phyloP scores from a whole-genome alignment of 225 moss, liverwort and hornwort genomes.

The Antitrichia curtipendula region DNA sequence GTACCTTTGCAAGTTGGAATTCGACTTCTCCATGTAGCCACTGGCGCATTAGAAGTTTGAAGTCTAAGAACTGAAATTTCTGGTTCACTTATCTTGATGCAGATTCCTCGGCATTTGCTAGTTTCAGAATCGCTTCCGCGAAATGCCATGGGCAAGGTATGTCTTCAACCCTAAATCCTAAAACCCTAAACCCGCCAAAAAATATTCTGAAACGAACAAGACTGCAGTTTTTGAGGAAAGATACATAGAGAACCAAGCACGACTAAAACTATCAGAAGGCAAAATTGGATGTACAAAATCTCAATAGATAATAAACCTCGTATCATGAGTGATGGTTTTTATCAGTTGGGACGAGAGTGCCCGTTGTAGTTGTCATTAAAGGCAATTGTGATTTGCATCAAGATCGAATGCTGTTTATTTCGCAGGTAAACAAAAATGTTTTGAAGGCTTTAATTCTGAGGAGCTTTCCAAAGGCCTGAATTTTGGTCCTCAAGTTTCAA shows the following conservation, averaged over 20 bases:
- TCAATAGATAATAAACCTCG: neutral
- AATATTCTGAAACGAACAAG: neutral
- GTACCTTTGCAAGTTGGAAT: neutral
- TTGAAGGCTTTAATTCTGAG: conserved; percentile 11
- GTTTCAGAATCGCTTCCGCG: conserved; percentile 68
- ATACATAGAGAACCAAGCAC: neutral
- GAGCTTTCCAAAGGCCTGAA: neutral
- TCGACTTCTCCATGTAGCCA: neutral
- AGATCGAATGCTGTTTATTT: neutral
- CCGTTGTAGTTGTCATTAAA: neutral
- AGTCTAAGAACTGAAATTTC: neutral
- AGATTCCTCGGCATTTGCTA: conserved; percentile 70
- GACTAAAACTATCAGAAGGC: neutral
- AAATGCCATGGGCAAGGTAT: conserved; percentile 74
- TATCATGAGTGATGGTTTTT: neutral
- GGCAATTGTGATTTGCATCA: neutral
- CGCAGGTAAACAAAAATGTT: conserved; percentile 27
- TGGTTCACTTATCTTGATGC: neutral
- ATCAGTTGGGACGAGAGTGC: neutral
- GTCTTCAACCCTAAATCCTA: neutral
- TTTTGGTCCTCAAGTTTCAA: neutral
- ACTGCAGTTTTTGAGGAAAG: neutral
- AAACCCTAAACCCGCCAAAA: too few relatives aligned
- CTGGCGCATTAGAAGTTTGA: neutral
- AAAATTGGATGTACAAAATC: neutral